Base-by-base conservation (phyloP, 192 early-diverging fungal species). In the Dissophora ornata region DNA sequence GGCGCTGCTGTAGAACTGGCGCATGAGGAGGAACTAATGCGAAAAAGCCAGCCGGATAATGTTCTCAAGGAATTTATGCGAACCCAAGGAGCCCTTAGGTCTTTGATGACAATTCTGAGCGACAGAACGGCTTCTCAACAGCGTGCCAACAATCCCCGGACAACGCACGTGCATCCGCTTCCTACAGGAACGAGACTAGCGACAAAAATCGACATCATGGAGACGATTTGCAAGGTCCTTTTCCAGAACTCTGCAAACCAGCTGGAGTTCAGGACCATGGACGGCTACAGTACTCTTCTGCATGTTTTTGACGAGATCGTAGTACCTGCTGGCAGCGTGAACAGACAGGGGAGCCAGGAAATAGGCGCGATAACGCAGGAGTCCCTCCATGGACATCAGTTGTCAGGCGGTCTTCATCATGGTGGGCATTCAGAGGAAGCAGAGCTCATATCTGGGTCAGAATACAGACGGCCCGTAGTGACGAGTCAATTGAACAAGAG, bases 21-120 rank as follows among this genome's bases (percentile, higher is more conserved):
- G 2, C 73, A 77, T 6, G 73, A 77, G 24, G 73, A 77, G 30
- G 73, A 77, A 13, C 19, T 56, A 0, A 26, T 77, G 49, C 24
- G 73, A 29, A 77, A 77, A 22, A 67, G 73, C 38, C 73, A 77
- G n/a, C 73, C 73, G 10, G 73, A 77, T 22, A 77, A 77, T 57
- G 73, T 77, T 5, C 55, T 75, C 29, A 75, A 75, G 78, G 78
- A 80, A 25, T 80, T 71, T 34, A 80, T 80, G 78, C 46, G 78
- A n/a, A 66, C 63, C 7, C 78, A 80, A 45, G 78, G 78, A 5
- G 78, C 78, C 9, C 34, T 80, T 25, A 46, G 62, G 18, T 80
- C 78, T 6, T 26, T 80, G 19, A 80, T 71, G 67, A 44, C 42
- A 13, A 80, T 80, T 19, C 33, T 77, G 16, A 57, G 42, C 16